Percentiles rank a stretch among this genome's conserved stretches.
Conservation (phyloP, 1,284 basidiomycete genomes). For the Leccinum pachyderme region DNA sequence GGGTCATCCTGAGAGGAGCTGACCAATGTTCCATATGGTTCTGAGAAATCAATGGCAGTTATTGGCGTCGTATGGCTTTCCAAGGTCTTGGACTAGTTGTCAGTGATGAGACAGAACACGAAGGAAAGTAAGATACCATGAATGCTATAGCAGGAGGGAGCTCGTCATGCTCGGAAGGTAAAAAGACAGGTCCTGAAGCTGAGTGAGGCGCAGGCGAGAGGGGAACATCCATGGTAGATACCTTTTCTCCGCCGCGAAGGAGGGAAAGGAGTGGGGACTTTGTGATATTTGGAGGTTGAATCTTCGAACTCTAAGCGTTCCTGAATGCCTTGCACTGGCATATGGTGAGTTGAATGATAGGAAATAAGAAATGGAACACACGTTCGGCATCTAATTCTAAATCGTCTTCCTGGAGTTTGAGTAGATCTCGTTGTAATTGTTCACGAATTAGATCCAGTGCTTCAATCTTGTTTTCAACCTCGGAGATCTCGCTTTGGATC, state of each 20-base stretch:
- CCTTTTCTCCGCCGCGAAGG: slow-evolving; percentile 78
- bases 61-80: slow-evolving; percentile 80
- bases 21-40: slow-evolving; percentile 94
- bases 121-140: slow-evolving; percentile 61
- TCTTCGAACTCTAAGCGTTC: slow-evolving; percentile 77
- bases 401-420: slow-evolving; percentile 92
- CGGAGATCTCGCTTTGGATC: slow-evolving; percentile 80
- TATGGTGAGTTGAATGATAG: slow-evolving; percentile 7
- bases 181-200: slow-evolving; percentile 79
- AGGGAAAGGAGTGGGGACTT: slow-evolving; percentile 37
- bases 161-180: slow-evolving; percentile 97
- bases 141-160: slow-evolving; percentile 93
- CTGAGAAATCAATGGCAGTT: slow-evolving; percentile 90
- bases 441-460: slow-evolving; percentile 80
- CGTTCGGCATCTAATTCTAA: slow-evolving; percentile 93
- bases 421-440: slow-evolving; percentile 79
- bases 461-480: slow-evolving; percentile 87
- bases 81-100: slow-evolving; percentile 59
- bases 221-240: slow-evolving; percentile 28
- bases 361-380: slow-evolving; percentile 40
- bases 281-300: slow-evolving; percentile 38
- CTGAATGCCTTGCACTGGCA: slow-evolving; percentile 79
- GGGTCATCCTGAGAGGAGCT: slow-evolving; percentile 80
- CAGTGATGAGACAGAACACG: slow-evolving; percentile 3
- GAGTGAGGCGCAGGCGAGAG: slow-evolving; percentile 10